Conservation (phyloP, 331 rosid species). For the Acacia pycnantha region DNA sequence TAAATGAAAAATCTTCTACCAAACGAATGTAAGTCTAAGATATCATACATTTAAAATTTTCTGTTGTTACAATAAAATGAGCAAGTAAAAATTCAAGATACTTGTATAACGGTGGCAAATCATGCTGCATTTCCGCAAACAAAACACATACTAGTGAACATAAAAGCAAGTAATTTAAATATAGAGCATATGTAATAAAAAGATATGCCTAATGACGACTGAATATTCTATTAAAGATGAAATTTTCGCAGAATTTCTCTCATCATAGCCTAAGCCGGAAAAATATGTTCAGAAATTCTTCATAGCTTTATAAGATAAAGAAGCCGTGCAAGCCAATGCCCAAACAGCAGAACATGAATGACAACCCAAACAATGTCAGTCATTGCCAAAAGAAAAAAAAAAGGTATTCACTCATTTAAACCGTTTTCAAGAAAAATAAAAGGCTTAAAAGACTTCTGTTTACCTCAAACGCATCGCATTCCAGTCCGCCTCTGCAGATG, state of each 20-base stretch:
- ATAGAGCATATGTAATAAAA: background rate
- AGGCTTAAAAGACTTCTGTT: background rate
- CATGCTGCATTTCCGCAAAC: background rate
- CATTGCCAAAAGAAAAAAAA: background rate
- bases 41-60: background rate
- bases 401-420: background rate
- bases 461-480: constrained; percentile 76
- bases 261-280: background rate
- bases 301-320: background rate
- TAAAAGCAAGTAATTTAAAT: background rate
- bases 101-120: background rate
- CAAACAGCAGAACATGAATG: background rate
- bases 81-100: background rate
- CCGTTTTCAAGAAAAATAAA: background rate
- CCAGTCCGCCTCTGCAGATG: constrained; percentile 85
- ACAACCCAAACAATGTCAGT: background rate
- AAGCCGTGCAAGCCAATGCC: background rate
- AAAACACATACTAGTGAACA: background rate
- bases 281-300: background rate
- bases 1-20: background rate
- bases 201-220: background rate
- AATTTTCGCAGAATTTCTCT: background rate
- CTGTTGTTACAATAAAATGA: background rate
- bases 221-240: background rate
- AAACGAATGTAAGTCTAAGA: background rate